phyloP scores from a whole-genome alignment of 1,284 basidiomycete genomes.

The Farysia itapuensis region DNA sequence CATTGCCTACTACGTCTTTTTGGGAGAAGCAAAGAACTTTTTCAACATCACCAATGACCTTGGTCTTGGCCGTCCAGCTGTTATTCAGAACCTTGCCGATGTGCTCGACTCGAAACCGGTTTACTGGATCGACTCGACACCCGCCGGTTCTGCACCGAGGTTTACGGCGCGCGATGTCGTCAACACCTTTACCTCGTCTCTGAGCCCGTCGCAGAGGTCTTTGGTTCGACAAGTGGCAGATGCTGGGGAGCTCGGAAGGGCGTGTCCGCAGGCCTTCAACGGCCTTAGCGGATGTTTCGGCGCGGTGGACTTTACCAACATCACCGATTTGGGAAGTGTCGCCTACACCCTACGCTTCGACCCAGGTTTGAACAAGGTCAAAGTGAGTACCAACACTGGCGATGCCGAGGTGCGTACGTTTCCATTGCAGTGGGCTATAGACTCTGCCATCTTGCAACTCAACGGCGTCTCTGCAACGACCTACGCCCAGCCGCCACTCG shows the following conservation, averaged over 20 bases:
- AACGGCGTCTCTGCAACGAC: conserved; percentile 14
- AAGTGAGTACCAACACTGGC: conserved; percentile 69
- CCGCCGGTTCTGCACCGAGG: conserved; percentile 65
- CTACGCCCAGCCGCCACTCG: conserved; percentile 52
- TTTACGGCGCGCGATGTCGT: conserved; percentile 66
- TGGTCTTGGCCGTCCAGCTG: conserved; percentile 11
- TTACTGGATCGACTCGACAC: conserved; percentile 16
- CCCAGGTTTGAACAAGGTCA: conserved; percentile 68
- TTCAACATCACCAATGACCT: conserved; percentile 25
- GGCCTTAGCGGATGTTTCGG: conserved; percentile 72
- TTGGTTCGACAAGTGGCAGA: conserved; percentile 10
- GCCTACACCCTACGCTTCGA: conserved; percentile 75
- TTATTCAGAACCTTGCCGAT: conserved; percentile 6
- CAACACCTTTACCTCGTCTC: conserved; percentile 63
- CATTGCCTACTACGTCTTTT: conserved; percentile 70
- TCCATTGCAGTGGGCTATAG: conserved; percentile 76
- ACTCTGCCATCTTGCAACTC: conserved; percentile 68
- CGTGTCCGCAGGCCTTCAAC: conserved; percentile 75
- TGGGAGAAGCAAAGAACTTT: conserved; percentile 63
- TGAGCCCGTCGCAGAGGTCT: conserved; percentile 9
- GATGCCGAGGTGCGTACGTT: conserved; percentile 72
- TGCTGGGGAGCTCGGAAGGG: conserved; percentile 61
- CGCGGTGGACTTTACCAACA: conserved; percentile 68
- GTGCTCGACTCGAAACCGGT: conserved; percentile 16
- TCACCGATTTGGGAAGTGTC: conserved; percentile 53